phyloP scores from a whole-genome alignment of 495 filamentous ascomycete genomes.

The Aspergillus indologenus region DNA sequence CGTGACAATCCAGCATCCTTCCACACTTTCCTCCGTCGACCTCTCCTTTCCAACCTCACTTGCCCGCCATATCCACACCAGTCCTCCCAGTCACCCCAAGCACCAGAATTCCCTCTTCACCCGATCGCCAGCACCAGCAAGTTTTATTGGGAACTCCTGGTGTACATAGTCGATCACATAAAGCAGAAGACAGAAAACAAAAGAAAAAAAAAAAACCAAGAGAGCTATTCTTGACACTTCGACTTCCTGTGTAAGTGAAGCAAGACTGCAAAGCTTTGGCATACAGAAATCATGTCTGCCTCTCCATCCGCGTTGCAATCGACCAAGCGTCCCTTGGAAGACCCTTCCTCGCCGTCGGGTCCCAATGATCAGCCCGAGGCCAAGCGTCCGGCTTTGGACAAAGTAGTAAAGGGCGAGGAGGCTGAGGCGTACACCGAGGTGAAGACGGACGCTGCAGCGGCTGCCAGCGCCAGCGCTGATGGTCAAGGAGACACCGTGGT shows the following conservation, averaged over 20 bases:
- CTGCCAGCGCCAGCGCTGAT: slow-evolving; percentile 31
- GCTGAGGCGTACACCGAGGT: slow-evolving; percentile 47
- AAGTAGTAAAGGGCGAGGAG: slow-evolving; percentile 66
- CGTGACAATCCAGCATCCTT: slow-evolving; percentile 27
- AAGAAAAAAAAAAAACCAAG: slow-evolving; percentile 35
- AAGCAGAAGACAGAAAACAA: slow-evolving; percentile 38
- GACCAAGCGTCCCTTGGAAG: slow-evolving; percentile 93
- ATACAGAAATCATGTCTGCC: slow-evolving; percentile 52
- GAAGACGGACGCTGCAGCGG: slow-evolving; percentile 55
- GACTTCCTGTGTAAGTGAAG: slow-evolving; percentile 44
- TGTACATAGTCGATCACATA: slow-evolving; percentile 81
- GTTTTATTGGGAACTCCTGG: slow-evolving; percentile 85
- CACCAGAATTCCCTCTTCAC: slow-evolving; percentile 44
- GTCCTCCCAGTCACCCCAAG: slow-evolving; percentile 35
- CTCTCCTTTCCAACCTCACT: slow-evolving; percentile 28
- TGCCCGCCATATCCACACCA: slow-evolving; percentile 28
- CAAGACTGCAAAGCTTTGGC: slow-evolving; percentile 27
- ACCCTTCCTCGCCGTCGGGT: slow-evolving; percentile 89
- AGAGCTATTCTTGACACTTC: slow-evolving; percentile 43
- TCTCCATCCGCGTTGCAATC: slow-evolving; percentile 62
- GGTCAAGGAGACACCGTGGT: slow-evolving; percentile 67
- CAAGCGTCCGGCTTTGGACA: slow-evolving; percentile 94
- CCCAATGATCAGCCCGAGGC: slow-evolving; percentile 91
- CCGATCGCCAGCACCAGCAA: slow-evolving; percentile 70
- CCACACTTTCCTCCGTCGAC: slow-evolving; percentile 29